Conservation (phyloP, 2,329 filamentous ascomycete species). For the Botryotinia globosa region DNA sequence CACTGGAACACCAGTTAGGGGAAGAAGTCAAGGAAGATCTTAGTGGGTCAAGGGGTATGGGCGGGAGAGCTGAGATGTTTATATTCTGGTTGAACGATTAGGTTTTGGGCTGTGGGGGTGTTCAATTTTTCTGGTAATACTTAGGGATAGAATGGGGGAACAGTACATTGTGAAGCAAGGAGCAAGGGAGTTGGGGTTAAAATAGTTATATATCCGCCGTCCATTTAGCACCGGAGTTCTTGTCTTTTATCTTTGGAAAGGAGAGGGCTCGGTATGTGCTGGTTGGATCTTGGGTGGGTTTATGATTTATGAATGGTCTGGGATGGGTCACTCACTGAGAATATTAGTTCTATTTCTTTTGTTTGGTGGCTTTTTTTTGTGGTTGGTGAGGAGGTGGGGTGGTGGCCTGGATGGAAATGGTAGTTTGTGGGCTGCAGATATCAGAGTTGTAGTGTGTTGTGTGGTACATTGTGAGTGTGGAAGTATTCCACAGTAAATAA, state of each 20-base stretch:
- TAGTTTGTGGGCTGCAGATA: background rate
- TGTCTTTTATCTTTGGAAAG: slow-evolving; percentile 5
- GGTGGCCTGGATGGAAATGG: background rate
- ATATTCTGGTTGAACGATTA: background rate
- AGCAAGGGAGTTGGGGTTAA: background rate
- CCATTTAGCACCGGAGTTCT: slow-evolving; percentile 7
- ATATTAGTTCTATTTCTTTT: background rate
- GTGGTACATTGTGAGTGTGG: background rate
- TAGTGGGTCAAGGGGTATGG: background rate
- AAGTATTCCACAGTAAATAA: background rate
- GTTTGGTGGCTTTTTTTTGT: background rate
- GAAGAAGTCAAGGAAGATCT: slow-evolving; percentile 22
- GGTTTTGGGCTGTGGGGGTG: background rate
- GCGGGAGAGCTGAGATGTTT: background rate
- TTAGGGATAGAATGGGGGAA: background rate
- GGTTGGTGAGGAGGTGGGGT: background rate
- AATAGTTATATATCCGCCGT: slow-evolving; percentile 13
- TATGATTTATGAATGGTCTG: background rate
- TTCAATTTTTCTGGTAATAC: slow-evolving; percentile 7
- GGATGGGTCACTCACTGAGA: background rate
- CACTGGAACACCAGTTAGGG: slow-evolving; percentile 30
- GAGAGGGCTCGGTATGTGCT: background rate
- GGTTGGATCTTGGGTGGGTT: background rate
- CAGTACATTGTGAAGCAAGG: background rate
- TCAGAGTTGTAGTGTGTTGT: background rate